Evolutionary conservation across 164 flowering plant genomes (phyloP).

Genomic region (Santalum album): DNA sequence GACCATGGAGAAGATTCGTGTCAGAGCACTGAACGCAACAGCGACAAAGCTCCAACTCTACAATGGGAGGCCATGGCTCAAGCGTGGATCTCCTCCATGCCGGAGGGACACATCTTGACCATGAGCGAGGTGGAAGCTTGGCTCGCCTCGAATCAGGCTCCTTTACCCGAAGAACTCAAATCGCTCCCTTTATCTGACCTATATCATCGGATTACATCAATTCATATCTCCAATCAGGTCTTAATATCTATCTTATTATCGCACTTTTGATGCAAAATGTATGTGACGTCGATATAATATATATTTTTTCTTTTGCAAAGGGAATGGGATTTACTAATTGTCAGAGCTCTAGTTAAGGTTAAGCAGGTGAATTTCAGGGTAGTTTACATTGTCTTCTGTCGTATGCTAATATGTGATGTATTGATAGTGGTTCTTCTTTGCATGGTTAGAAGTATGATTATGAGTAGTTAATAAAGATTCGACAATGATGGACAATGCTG

Average conservation of each 20-base stretch:
- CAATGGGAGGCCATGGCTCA: slow-evolving; percentile 46
- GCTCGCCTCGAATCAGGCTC: slow-evolving; percentile 31
- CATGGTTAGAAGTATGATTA: too few relatives aligned
- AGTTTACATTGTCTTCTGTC: too few relatives aligned
- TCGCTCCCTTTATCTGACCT: slow-evolving; percentile 35
- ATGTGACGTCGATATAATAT: too few relatives aligned
- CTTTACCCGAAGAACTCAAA: slow-evolving; percentile 32
- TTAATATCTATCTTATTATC: background rate
- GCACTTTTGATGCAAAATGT: too few relatives aligned
- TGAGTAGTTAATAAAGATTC: too few relatives aligned
- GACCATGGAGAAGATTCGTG: slow-evolving; percentile 6
- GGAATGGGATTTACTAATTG: too few relatives aligned
- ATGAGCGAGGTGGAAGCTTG: slow-evolving; percentile 49
- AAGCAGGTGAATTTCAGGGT: too few relatives aligned
- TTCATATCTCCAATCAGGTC: slow-evolving; percentile 24
- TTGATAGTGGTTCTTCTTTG: too few relatives aligned
- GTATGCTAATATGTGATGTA: too few relatives aligned
- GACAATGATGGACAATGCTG: too few relatives aligned
- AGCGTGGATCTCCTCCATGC: slow-evolving; percentile 46
- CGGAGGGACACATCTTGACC: slow-evolving; percentile 32
- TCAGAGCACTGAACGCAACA: background rate
- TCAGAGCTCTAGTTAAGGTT: too few relatives aligned
- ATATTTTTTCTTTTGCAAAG: too few relatives aligned
- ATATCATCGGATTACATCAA: slow-evolving; percentile 27
- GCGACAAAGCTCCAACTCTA: background rate